Percentiles rank a stretch among this genome's conserved stretches.
Conservation (phyloP, 176 grass and related monocot genomes). For the Miscanthus lutarioriparius region DNA sequence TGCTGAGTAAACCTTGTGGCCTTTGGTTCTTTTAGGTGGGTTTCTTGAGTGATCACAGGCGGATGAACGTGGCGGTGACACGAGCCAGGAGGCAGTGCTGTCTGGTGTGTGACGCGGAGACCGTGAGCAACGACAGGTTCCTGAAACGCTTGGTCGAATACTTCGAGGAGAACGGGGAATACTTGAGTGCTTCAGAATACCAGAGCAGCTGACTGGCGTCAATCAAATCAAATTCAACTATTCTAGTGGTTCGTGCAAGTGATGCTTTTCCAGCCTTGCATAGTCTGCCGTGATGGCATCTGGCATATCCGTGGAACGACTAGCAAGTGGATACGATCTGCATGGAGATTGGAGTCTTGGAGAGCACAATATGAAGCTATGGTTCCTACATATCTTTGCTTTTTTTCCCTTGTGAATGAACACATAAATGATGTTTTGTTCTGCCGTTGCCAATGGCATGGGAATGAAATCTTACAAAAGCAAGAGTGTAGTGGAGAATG, state of each 20-base stretch:
- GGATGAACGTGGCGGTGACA: conserved; percentile 97
- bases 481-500: not conserved
- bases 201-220: conserved; percentile 10
- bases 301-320: not conserved
- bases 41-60: conserved; percentile 85
- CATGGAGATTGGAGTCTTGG: not conserved
- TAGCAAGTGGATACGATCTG: not conserved
- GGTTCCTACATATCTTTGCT: not conserved
- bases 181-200: conserved; percentile 83
- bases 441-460: not conserved
- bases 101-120: conserved; percentile 82
- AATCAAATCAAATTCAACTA: not conserved
- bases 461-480: not conserved
- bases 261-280: not conserved
- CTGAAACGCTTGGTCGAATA: conserved; percentile 90
- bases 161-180: conserved; percentile 86
- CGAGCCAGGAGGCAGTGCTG: conserved; percentile 91
- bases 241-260: not conserved
- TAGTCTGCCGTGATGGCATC: not conserved
- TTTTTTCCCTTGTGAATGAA: not conserved
- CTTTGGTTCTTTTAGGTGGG: conserved; percentile 60
- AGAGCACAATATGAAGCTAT: not conserved
- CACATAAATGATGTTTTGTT: not conserved
- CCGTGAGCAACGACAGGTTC: conserved; percentile 70
- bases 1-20: not conserved